Conservation (phyloP, 2,329 filamentous ascomycete genomes). For the Beauveria sp. region DNA sequence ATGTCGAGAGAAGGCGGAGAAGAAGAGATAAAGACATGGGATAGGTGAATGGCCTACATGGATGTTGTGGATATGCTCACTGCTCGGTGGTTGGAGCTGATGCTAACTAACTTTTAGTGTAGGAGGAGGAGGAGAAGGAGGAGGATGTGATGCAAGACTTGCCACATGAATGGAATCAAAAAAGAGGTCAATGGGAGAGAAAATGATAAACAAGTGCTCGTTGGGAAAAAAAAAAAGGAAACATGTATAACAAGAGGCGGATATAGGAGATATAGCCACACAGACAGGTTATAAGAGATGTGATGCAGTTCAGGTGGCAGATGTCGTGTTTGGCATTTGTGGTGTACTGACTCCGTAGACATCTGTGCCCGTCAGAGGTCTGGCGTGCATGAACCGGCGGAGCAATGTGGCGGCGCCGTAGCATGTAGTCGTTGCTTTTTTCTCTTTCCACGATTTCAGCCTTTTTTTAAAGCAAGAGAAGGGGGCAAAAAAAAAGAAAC, state of each 20-base stretch:
- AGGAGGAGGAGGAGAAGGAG: no score
- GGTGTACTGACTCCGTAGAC: neutral
- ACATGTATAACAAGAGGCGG: neutral
- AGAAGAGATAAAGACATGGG: no score
- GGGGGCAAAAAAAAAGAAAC: neutral
- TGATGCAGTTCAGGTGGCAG: neutral
- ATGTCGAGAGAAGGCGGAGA: no score
- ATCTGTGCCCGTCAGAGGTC: neutral
- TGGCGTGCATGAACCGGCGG: slow-evolving; percentile 5
- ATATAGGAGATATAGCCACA: neutral
- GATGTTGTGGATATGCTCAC: no score
- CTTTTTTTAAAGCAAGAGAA: neutral
- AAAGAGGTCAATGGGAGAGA: neutral
- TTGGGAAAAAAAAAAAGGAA: neutral
- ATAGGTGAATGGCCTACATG: no score
- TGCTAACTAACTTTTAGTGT: no score
- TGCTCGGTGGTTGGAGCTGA: no score
- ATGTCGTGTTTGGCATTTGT: neutral
- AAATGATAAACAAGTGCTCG: neutral
- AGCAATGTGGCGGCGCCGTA: neutral
- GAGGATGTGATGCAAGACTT: no score
- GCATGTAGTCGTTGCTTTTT: no score
- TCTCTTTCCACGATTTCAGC: no score
- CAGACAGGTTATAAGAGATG: neutral
- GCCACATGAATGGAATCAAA: no score